These are phyloP conservation scores for Phycomyces nitens DNA, from an alignment of 192 early-diverging fungal species.

Conservation along the genomic window DNA sequence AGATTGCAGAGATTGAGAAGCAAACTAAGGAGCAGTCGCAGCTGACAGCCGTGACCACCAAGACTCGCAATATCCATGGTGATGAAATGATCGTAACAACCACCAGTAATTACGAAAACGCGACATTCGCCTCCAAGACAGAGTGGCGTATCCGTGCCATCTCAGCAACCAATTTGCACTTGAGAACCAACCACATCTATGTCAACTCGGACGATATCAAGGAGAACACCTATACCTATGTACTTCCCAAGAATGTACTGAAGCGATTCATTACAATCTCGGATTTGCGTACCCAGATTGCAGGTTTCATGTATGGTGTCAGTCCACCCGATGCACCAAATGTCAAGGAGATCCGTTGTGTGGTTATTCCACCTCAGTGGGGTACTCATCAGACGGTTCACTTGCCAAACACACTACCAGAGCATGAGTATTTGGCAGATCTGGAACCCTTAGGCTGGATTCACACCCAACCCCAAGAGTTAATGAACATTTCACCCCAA, in stretches of 20 bases:
- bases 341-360: conserved; percentile 92
- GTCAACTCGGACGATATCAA: conserved; percentile 95
- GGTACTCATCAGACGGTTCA: conserved; percentile 94
- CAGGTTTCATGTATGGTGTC: conserved; percentile 92
- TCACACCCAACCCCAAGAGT: conserved; percentile 93
- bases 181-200: conserved; percentile 95
- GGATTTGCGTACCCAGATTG: conserved; percentile 93
- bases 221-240: conserved; percentile 87
- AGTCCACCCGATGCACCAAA: conserved; percentile 84
- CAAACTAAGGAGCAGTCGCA: conserved; percentile 90
- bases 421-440: conserved; percentile 87
- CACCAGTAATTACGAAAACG: conserved; percentile 93
- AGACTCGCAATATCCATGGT: conserved; percentile 95
- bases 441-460: conserved; percentile 97
- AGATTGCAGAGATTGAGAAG: conserved; percentile 98
- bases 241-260: conserved; percentile 96
- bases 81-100: conserved; percentile 99
- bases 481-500: conserved; percentile 83
- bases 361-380: conserved; percentile 98
- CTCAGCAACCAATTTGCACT: conserved; percentile 89
- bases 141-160: conserved; percentile 99
- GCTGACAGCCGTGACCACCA: conserved; percentile 91
- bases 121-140: conserved; percentile 96
- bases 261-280: conserved; percentile 95
- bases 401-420: conserved; percentile 82